These are phyloP conservation scores for Phlebiopsis flavidoalba DNA, from an alignment of 768 basidiomycete species.

Conservation along the genomic window DNA sequence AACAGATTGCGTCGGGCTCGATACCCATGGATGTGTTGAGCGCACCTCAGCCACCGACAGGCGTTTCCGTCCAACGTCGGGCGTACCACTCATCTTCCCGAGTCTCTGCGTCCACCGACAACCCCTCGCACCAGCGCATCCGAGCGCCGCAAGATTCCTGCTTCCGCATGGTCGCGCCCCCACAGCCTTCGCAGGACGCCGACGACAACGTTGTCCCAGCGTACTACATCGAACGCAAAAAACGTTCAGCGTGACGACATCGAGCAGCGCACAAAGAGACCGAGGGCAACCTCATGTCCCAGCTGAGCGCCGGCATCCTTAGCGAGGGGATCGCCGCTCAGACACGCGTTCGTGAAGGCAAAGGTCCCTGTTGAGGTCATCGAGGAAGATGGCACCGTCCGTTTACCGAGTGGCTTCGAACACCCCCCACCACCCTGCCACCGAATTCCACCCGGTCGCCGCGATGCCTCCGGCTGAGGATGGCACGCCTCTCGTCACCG, in stretches of 20 bases:
- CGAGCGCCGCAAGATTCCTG: constrained; percentile 16
- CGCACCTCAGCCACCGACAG: not conserved
- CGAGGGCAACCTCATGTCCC: constrained; percentile 23
- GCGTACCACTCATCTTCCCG: not conserved
- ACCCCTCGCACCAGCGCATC: constrained; percentile 5
- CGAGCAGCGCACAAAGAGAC: constrained; percentile 24
- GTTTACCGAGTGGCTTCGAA: constrained; percentile 38
- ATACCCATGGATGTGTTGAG: not conserved
- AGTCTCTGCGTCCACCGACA: constrained; percentile 4
- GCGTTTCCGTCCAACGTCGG: not conserved
- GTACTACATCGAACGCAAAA: constrained; percentile 25
- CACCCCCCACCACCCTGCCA: constrained; percentile 38
- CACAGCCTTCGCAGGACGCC: constrained; percentile 24
- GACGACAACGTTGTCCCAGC: constrained; percentile 23
- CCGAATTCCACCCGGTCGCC: constrained; percentile 28
- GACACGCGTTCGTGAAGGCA: constrained; percentile 25
- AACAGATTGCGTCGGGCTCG: not conserved
- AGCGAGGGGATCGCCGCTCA: constrained; percentile 25
- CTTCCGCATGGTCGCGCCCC: constrained; percentile 17
- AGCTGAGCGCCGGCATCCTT: constrained; percentile 24
- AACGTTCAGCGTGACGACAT: constrained; percentile 20
- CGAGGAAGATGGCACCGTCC: constrained; percentile 32
- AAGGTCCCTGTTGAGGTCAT: constrained; percentile 39
- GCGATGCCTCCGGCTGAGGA: constrained; percentile 16
- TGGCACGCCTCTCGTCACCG: constrained; percentile 17